These are phyloP conservation scores for Fusarium chaquense DNA, from an alignment of 2,329 filamentous ascomycete genomes.

Conservation along the genomic window DNA sequence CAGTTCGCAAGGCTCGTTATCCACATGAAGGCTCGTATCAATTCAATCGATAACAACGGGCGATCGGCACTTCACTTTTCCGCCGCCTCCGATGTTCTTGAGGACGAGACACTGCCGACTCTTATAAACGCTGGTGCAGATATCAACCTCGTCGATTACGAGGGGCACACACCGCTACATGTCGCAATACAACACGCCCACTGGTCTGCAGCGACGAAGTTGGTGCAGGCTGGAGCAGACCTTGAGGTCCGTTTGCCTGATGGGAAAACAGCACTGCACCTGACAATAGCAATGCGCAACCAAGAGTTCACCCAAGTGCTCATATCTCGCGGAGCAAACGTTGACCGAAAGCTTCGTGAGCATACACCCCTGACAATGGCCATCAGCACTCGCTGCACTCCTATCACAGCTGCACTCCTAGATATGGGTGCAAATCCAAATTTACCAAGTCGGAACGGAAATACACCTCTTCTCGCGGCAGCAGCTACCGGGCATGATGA, in stretches of 20 bases:
- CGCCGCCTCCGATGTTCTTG: conserved; percentile 46
- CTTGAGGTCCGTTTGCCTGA: conserved; percentile 44
- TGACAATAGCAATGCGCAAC: conserved; percentile 47
- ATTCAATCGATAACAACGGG: conserved; percentile 45
- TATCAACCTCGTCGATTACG: conserved; percentile 43
- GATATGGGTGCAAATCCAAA: conserved; percentile 47
- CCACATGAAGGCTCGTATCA: conserved; percentile 41
- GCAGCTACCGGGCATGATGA: conserved; percentile 47
- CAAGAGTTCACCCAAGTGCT: conserved; percentile 46
- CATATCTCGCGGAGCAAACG: conserved; percentile 46
- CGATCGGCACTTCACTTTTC: conserved; percentile 46
- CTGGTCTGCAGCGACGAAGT: conserved; percentile 42
- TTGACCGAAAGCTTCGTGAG: conserved; percentile 44
- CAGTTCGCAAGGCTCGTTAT: conserved; percentile 46
- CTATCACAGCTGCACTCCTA: conserved; percentile 45
- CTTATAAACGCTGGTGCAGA: conserved; percentile 45
- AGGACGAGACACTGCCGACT: conserved; percentile 44
- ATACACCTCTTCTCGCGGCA: conserved; percentile 46
- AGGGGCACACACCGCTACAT: conserved; percentile 46
- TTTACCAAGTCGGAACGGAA: conserved; percentile 44
- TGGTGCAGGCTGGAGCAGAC: conserved; percentile 47
- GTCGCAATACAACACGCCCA: conserved; percentile 43
- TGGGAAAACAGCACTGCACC: conserved; percentile 47
- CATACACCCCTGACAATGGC: conserved; percentile 48
- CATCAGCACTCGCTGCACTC: conserved; percentile 45